Base-by-base conservation (phyloP, 2,329 filamentous ascomycete species). In the Colletotrichum chrysophilum region DNA sequence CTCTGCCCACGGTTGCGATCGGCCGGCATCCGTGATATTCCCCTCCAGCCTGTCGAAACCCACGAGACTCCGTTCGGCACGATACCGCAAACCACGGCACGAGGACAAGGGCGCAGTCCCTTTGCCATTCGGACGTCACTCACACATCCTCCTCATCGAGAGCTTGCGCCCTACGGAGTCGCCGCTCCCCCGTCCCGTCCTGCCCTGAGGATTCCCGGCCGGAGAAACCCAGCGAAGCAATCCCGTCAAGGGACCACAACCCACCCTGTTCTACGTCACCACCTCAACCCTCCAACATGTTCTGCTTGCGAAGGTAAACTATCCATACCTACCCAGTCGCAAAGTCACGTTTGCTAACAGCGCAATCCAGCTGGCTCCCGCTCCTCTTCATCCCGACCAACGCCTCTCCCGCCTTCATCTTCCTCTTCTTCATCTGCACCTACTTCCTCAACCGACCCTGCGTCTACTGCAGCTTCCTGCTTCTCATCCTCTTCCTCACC, bases 371-470 rank as follows among this genome's bases (percentile, higher is more conserved):
- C 85, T 96, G 94, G 94, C 91, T 97, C 67, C 95, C 95, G 34
- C 92, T 97, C 80, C 94, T 97, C 83, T 96, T 97, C 86, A 96
- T 97, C 80, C 95, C 95, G 68, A 95, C 95, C 75, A 96, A 96
- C 84, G 94, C 95, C 79, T 96, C 94, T 74, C 95, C 95, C 30
- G 91, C 94, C 81, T 96, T 96, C 87, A 95, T 97, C 84, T 92
- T 96, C 86, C 91, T 95, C 86, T 95, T 97, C 89, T 94, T 99
- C 87, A 90, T 95, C 78, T 95, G 96, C 85, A 98, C 96, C 78
- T 98, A 98, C 89, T 95, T 98, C 86, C 93, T 99, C 81, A 98
- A 98, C 87, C 93, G 96, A 71, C 97, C 97, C 70, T 99, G 97
- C 88, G 94, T 98, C 80, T 99, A 99, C 90, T 99, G 97, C 91